phyloP scores from a whole-genome alignment of 352 stramenopile genomes.

The Phytophthora melonis region DNA sequence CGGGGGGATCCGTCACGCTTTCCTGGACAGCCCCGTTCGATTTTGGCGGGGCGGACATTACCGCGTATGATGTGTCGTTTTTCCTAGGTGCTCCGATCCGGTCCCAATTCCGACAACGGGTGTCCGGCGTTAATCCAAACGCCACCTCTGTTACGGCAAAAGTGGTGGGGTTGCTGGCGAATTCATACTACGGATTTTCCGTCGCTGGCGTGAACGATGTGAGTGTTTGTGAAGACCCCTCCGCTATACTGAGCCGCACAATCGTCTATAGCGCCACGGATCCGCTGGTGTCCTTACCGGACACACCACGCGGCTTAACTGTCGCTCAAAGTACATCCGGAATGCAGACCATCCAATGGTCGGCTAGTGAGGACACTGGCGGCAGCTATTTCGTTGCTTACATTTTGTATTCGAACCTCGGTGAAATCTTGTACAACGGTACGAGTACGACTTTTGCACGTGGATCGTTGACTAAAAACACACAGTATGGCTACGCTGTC shows the following conservation, averaged over 20 bases:
- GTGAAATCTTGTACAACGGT: conserved; percentile 51
- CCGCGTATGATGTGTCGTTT: conserved; percentile 55
- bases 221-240: conserved; percentile 49
- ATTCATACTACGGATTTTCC: conserved; percentile 65
- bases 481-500: conserved; percentile 56
- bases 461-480: conserved; percentile 45
- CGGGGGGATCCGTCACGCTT: conserved; percentile 50
- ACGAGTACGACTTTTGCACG: conserved; percentile 47
- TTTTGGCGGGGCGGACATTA: conserved; percentile 63
- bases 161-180: conserved; percentile 52
- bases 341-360: conserved; percentile 58
- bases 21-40: conserved; percentile 59
- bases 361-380: conserved; percentile 46
- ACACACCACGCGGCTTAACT: conserved; percentile 41
- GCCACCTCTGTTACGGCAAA: conserved; percentile 40
- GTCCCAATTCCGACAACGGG: conserved; percentile 45
- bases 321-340: conserved; percentile 47
- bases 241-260: conserved; percentile 33
- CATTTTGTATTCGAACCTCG: conserved; percentile 41
- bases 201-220: conserved; percentile 65
- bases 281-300: conserved; percentile 37
- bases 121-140: conserved; percentile 34
- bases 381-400: conserved; percentile 47
- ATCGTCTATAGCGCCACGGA: conserved; percentile 50
- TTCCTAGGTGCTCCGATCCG: conserved; percentile 46